Evolutionary conservation across 257 asterid species (phyloP), one percentile per base, ranked within the genome.

Genomic region (Primulina tabacum): DNA sequence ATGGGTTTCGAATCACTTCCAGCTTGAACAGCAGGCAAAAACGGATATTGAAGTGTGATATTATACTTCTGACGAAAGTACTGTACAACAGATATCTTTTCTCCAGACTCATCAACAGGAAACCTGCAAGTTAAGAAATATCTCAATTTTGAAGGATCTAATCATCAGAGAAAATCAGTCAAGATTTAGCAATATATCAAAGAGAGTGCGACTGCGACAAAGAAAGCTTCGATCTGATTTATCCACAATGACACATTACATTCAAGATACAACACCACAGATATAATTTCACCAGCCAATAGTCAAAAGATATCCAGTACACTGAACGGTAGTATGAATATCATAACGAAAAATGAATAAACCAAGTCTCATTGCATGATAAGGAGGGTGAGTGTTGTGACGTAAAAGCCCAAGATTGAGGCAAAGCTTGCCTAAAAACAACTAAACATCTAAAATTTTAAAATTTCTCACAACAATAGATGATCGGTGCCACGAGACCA

Each of bases 21-120:
- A 16, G 83, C 74, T 68, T 80, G 87, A 70, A 92, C n/a, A 2
- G 95, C 93, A 21, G 95, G 97, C 73, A 92, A 66, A 38, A 4
- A 12, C 0, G 87, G 85, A 72, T 67, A 71, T 17, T 16, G n/a
- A 0, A 92, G 86, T 2, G 0, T 9, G 53, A 82, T 74, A 0
- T 73, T 68, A 74, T 90, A 88, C 68, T 75, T 79, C 68, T 81
- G 63, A 2, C 6, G 74, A 66, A 85, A 92, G 82, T 90, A 92
- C 12, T 81, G 74, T 1, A 28, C 84, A 38, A 92, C 87, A 0
- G 92, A 77, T 6, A 62, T 64, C 21, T 7, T 58, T 29, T 33
- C 9, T 4, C 87, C 93, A 0, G 77, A 60, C 21, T 75, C 92
- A 33, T 86, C 92, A 32, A 68, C 2, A 17, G 82, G 10, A 75